Conservation (phyloP, 257 asterid genomes). For the Salvia hispanica region DNA sequence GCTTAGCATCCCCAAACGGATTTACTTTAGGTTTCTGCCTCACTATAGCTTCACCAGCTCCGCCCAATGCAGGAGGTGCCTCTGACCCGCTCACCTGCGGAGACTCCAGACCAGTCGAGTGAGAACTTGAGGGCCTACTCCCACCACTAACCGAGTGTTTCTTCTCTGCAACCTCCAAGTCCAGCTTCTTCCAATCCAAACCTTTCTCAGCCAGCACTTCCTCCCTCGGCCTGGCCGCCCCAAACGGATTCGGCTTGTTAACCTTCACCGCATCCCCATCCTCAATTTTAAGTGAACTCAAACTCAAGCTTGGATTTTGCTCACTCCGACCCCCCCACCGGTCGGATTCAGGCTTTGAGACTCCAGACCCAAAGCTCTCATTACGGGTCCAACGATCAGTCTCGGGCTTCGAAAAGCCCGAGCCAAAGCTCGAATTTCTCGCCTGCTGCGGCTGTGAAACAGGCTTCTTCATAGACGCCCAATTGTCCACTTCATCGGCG, state of each 20-base stretch:
- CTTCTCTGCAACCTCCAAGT: constrained; percentile 64
- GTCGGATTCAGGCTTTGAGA: constrained; percentile 60
- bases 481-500: constrained; percentile 87
- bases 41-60: constrained; percentile 43
- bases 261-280: constrained; percentile 42
- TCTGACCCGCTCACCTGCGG: constrained; percentile 66
- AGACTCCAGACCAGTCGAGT: constrained; percentile 84
- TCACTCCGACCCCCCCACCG: constrained; percentile 81
- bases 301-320: constrained; percentile 38
- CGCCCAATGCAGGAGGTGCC: constrained; percentile 38
- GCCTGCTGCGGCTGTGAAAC: constrained; percentile 34
- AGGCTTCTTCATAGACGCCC: constrained; percentile 69
- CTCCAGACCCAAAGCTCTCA: constrained; percentile 53
- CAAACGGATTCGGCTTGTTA: constrained; percentile 86
- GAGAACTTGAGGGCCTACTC: constrained; percentile 84
- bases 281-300: constrained; percentile 44
- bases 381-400: constrained; percentile 71
- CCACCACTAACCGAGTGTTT: constrained; percentile 46
- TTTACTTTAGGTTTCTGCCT: constrained; percentile 81
- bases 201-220: constrained; percentile 96
- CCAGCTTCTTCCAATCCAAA: constrained; percentile 91
- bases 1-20: constrained; percentile 96
- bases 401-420: constrained; percentile 56
- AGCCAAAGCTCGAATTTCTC: constrained; percentile 49
- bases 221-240: constrained; percentile 96